Base-by-base conservation (phyloP, 768 basidiomycete genomes). In the Termitomyces sp. region DNA sequence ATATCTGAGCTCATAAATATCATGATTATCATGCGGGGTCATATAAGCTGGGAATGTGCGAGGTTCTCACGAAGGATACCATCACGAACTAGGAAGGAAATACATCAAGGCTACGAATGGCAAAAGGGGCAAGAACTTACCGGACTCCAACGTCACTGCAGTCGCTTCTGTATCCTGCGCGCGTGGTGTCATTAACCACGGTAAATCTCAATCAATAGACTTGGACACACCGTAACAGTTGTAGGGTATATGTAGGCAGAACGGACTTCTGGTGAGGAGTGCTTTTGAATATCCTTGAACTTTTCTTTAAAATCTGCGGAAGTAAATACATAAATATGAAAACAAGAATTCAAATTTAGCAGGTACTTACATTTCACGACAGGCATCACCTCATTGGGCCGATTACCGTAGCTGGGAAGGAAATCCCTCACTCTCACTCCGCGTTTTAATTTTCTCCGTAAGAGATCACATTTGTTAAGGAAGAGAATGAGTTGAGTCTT, bases 401-500 rank as follows among this genome's bases (percentile, higher is more conserved):
- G 77, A 50, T 85, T 79, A 2, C 84, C 88, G 59, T 86, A 92
- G 32, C 83, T 84, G 2, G 85, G 79, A 19, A 92, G 74, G 65
- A 77, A 84, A 21, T 78, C 75, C 23, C 76, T 82, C 31, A 92
- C 74, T 63, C 71, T 68, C 43, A 83, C 73, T 9, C 85, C 85
- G n/a, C 75, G 75, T 51, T 78, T 77, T 41, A 90, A 77, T 69
- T 90, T 89, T 65, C 81, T 72, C 57, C 83, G 75, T 21, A 92
- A 71, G 5, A 92, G 69, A 61, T 92, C 90, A 58, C 85, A 83
- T 67, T 86, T 85, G 70, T 83, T 86, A 58, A 86, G 75, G 66
- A 87, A 87, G 49, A 86, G 71, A 56, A 89, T 81, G 29, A 89
- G 72, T 62, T 83, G 80, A 2, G 82, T 79, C 56, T 75, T 80